Evolutionary conservation across 805 yeast species (phyloP), one percentile per base, ranked within the genome.

Genomic region (Danielozyma ontarioensis): DNA sequence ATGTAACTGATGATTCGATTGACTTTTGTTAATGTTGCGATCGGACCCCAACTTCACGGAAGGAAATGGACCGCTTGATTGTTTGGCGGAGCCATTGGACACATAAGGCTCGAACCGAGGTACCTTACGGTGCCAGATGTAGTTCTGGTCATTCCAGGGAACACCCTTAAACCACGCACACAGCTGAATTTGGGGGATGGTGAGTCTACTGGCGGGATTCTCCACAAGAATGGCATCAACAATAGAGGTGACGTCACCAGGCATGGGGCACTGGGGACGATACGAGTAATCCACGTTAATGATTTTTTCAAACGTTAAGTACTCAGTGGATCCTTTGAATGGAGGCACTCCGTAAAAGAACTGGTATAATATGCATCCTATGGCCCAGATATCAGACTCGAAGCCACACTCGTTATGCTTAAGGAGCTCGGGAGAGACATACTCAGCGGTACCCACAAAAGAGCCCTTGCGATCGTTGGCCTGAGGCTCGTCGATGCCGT

Each of bases 371-470:
- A 88, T 83, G 57, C 97, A 88, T 1, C 96, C 97, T 35, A 87
- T 57, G 1, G 97, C 96, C 97, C 97, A 88, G n/a, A 85, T 59
- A 55, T 88, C 97, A 21, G 90, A 72, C 41, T 81, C 82, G 50
- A 77, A 83, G 13, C 95, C 93, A 51, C 95, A 86, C 24, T 73
- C 68, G 54, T 90, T 93, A 47, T 75, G 70, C 31, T 79, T 73
- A 31, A 93, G 64, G 26, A 93, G 63, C 55, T 93, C 98, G 0
- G 97, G 98, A 0, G 95, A 81, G 2, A 93, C 96, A 51, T 89
- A 89, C 53, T 89, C 97, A 0, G 97, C 97, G 1, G 98, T 90
- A 0, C 98, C 98, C 3, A 90, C 97, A 64, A 90, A 93, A 0
- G 97, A 88, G 15, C 66, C 70, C 35, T 57, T 57, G n/a, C 67